A percentile compares a stretch with the other conserved stretches of the same genome.
Evolutionary conservation across 2,329 filamentous ascomycete genomes (phyloP).

Genomic region (Talaromyces funiculosus): DNA sequence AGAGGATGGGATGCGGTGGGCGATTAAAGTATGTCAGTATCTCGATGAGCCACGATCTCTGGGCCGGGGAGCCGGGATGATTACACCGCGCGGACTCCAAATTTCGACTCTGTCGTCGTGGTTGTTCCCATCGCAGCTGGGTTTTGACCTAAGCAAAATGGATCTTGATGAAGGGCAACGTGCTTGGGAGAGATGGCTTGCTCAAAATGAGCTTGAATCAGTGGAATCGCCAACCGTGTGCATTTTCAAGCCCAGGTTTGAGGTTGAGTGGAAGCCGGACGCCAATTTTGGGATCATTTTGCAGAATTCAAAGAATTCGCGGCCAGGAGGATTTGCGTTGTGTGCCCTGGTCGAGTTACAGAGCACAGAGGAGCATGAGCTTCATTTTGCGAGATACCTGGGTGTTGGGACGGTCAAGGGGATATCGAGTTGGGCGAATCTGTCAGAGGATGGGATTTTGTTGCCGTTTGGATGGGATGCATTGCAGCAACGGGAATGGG

Average conservation of each 20-base stretch:
- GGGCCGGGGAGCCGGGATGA: neutral
- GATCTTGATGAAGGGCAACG: neutral
- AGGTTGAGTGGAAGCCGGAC: neutral
- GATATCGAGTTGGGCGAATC: neutral
- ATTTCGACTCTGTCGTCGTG: neutral
- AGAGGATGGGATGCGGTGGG: constrained; percentile 15
- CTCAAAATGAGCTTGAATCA: neutral
- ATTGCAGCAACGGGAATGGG: neutral
- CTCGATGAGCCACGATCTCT: neutral
- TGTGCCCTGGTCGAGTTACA: neutral
- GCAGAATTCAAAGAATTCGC: neutral
- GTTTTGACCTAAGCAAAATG: neutral
- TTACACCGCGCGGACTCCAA: neutral
- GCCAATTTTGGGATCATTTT: neutral
- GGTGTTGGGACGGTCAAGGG: neutral
- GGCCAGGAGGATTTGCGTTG: neutral
- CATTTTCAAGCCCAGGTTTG: neutral
- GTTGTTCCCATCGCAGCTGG: neutral
- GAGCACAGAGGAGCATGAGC: neutral
- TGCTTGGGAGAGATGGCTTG: neutral
- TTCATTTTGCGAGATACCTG: neutral
- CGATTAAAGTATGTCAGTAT: constrained; percentile 14
- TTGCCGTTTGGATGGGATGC: constrained; percentile 3
- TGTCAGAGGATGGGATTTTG: neutral
- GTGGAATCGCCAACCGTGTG: neutral